phyloP scores from a whole-genome alignment of 768 basidiomycete species.

The Calocybe cyanea region DNA sequence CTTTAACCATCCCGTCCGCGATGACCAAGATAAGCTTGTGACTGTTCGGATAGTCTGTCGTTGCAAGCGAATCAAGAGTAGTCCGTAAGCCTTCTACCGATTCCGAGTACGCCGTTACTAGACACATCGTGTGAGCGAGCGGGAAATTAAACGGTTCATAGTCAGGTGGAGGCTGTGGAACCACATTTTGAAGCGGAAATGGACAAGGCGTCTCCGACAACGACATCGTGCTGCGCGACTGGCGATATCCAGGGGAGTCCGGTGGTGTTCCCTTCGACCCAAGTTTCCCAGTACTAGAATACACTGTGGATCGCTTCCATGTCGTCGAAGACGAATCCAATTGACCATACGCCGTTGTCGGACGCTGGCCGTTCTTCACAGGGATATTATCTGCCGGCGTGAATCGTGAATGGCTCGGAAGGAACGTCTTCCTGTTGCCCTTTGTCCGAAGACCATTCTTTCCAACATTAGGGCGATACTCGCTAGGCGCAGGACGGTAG shows the following conservation, averaged over 20 bases:
- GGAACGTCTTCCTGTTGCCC: slow-evolving; percentile 53
- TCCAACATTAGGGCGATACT: slow-evolving; percentile 84
- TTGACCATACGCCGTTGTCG: slow-evolving; percentile 63
- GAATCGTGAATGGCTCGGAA: slow-evolving; percentile 70
- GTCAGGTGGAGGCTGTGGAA: slow-evolving; percentile 88
- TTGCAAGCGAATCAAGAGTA: slow-evolving; percentile 96
- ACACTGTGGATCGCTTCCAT: slow-evolving; percentile 59
- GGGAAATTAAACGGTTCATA: slow-evolving; percentile 97
- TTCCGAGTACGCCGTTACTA: slow-evolving; percentile 98
- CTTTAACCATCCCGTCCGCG: slow-evolving; percentile 98
- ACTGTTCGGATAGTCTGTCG: slow-evolving; percentile 97
- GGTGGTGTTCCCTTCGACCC: slow-evolving; percentile 61
- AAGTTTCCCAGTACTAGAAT: slow-evolving; percentile 40
- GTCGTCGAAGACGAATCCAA: slow-evolving; percentile 48
- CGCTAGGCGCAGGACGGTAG: slow-evolving; percentile 86
- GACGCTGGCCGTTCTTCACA: slow-evolving; percentile 47
- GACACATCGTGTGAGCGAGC: slow-evolving; percentile 87
- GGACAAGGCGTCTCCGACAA: slow-evolving; percentile 78
- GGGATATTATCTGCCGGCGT: slow-evolving; percentile 66
- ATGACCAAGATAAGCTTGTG: slow-evolving; percentile 96
- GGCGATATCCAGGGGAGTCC: slow-evolving; percentile 64
- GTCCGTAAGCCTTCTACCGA: slow-evolving; percentile 94
- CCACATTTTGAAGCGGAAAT: slow-evolving; percentile 87
- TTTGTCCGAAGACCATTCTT: slow-evolving; percentile 65
- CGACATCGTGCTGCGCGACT: slow-evolving; percentile 82